A percentile compares a stretch with the other conserved stretches of the same genome.
These are phyloP conservation scores for Nissolia schottii DNA, from an alignment of 306 rosid species.

Conservation along the genomic window DNA sequence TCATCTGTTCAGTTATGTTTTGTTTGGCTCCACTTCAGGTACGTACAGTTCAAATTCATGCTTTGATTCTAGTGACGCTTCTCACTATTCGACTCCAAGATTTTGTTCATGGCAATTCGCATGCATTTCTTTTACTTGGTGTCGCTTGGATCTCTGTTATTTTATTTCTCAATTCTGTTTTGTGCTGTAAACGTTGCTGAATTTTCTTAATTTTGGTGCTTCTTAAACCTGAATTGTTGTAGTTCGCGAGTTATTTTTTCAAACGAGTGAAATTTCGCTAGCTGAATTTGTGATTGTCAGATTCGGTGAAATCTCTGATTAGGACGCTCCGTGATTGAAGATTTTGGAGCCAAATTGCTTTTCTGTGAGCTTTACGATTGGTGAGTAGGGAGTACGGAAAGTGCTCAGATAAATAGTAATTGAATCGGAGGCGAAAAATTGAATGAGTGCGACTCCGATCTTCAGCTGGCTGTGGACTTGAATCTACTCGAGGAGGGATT, in stretches of 20 bases:
- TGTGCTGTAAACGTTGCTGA: neutral
- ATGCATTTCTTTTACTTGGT: neutral
- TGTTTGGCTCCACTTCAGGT: conserved; percentile 10
- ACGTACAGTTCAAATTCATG: conserved; percentile 13
- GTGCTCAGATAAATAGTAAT: neutral
- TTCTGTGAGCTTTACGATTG: neutral
- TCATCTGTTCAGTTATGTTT: neutral
- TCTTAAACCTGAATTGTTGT: conserved; percentile 18
- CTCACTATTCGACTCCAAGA: neutral
- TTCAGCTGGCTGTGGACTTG: conserved; percentile 9
- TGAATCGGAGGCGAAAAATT: conserved; percentile 22
- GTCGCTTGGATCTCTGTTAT: neutral
- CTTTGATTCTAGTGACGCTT: conserved; percentile 1
- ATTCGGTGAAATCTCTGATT: conserved; percentile 29
- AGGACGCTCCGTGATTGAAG: neutral
- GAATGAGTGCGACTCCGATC: conserved; percentile 59
- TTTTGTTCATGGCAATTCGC: neutral
- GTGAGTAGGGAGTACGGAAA: neutral
- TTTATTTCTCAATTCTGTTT: neutral
- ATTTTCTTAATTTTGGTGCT: neutral
- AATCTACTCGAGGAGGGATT: neutral
- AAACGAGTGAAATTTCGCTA: neutral
- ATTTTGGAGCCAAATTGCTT: neutral
- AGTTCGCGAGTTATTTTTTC: neutral
- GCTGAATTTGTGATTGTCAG: conserved; percentile 28